Percentiles rank a stretch among this genome's conserved stretches.
phyloP scores from a whole-genome alignment of 2,329 filamentous ascomycete genomes.

The Penicillium concentricum region DNA sequence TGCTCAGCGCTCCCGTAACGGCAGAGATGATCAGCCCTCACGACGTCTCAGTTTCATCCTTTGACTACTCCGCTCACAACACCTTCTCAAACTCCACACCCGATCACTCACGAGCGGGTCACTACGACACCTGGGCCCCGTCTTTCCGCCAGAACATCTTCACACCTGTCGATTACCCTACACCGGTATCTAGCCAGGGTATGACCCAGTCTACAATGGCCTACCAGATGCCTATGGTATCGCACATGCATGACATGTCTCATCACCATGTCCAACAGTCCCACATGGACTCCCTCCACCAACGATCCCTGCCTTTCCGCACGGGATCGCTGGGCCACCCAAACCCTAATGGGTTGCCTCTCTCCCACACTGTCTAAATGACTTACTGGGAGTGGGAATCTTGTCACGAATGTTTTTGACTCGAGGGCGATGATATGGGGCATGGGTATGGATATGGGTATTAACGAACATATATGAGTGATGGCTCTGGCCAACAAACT shows the following conservation, averaged over 20 bases:
- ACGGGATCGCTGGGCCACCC: slow-evolving; percentile 34
- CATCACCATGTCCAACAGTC: slow-evolving; percentile 8
- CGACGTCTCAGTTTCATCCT: slow-evolving; percentile 29
- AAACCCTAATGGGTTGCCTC: slow-evolving; percentile 26
- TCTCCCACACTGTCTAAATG: slow-evolving; percentile 19
- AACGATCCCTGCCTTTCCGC: slow-evolving; percentile 29
- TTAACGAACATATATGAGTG: slow-evolving; percentile 30
- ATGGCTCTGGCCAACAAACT: slow-evolving; percentile 24
- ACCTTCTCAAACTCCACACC: slow-evolving; percentile 25
- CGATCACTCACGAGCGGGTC: slow-evolving; percentile 21
- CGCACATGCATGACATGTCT: slow-evolving; percentile 28
- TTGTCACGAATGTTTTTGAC: slow-evolving; percentile 3
- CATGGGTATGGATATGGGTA: neutral
- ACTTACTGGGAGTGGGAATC: slow-evolving; percentile 9
- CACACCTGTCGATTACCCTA: slow-evolving; percentile 31
- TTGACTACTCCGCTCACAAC: slow-evolving; percentile 31
- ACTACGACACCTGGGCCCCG: slow-evolving; percentile 33
- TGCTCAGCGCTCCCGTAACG: slow-evolving; percentile 28
- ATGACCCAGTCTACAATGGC: slow-evolving; percentile 28
- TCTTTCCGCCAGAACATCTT: slow-evolving; percentile 37
- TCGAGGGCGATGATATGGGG: neutral
- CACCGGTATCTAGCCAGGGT: slow-evolving; percentile 20
- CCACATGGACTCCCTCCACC: slow-evolving; percentile 15
- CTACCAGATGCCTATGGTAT: slow-evolving; percentile 31
- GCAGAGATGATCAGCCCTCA: slow-evolving; percentile 31